phyloP scores from a whole-genome alignment of 495 filamentous ascomycete species.

The Cladorrhinum samala region DNA sequence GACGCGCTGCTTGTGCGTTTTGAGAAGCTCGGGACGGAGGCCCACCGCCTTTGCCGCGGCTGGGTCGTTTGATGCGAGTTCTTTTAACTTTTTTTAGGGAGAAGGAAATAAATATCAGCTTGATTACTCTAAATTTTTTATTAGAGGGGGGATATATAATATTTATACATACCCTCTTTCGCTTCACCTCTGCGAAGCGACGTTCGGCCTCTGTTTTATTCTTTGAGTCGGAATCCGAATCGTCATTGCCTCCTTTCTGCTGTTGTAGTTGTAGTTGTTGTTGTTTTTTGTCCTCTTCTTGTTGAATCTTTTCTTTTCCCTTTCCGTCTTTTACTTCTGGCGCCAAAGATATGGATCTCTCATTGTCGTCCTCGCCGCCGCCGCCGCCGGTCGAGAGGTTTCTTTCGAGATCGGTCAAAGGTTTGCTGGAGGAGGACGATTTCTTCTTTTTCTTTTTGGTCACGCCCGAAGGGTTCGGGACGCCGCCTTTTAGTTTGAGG shows the following conservation, averaged over 20 bases:
- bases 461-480: slow-evolving; percentile 37
- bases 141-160: neutral
- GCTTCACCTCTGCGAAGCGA: slow-evolving; percentile 68
- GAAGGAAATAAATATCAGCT: neutral
- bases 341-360: neutral
- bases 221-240: slow-evolving; percentile 10
- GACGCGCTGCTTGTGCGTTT: slow-evolving; percentile 95
- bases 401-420: slow-evolving; percentile 32
- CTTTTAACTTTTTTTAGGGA: slow-evolving; percentile 51
- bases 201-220: slow-evolving; percentile 85
- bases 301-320: slow-evolving; percentile 2
- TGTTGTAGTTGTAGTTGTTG: slow-evolving; percentile 14
- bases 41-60: neutral
- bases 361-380: slow-evolving; percentile 7
- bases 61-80: slow-evolving; percentile 47
- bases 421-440: slow-evolving; percentile 13
- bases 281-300: neutral
- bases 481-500: slow-evolving; percentile 71
- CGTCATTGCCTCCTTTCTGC: slow-evolving; percentile 17
- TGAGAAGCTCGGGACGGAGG: slow-evolving; percentile 62
- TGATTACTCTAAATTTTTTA: neutral
- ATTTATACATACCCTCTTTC: slow-evolving; percentile 61
- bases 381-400: slow-evolving; percentile 24
- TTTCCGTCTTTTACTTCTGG: no score
- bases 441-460: slow-evolving; percentile 60